Evolutionary conservation across 2,329 filamentous ascomycete species (phyloP).

Genomic region (Aspergillus sergii): DNA sequence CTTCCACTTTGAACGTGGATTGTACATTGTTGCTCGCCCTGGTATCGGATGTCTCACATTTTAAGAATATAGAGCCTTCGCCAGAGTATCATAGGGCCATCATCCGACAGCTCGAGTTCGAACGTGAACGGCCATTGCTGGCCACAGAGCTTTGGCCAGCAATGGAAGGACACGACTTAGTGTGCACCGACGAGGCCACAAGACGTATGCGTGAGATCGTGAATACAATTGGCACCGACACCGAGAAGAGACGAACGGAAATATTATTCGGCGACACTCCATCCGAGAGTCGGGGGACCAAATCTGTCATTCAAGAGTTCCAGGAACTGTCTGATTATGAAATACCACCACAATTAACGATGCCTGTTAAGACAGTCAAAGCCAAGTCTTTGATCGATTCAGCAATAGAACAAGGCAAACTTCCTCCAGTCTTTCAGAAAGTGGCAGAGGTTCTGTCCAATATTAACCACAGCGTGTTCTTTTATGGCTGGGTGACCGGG

Average conservation of each 20-base stretch:
- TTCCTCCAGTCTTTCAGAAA: constrained; percentile 49
- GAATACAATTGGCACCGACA: constrained; percentile 62
- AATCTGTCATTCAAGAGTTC: constrained; percentile 38
- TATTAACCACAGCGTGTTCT: constrained; percentile 70
- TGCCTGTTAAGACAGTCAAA: constrained; percentile 63
- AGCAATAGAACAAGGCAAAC: constrained; percentile 35
- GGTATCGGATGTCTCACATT: constrained; percentile 72
- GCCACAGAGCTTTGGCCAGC: constrained; percentile 65
- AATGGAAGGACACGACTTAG: constrained; percentile 57
- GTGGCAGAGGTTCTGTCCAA: constrained; percentile 55
- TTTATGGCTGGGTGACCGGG: constrained; percentile 68
- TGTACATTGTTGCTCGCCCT: constrained; percentile 71
- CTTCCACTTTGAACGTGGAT: constrained; percentile 50
- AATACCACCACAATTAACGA: constrained; percentile 56
- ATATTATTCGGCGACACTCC: constrained; percentile 59
- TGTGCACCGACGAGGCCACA: constrained; percentile 69
- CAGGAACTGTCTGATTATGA: constrained; percentile 56
- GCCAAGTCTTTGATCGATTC: constrained; percentile 46
- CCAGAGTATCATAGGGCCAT: constrained; percentile 63
- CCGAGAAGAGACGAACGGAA: constrained; percentile 61
- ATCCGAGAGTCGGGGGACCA: constrained; percentile 34
- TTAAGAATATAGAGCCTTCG: constrained; percentile 44
- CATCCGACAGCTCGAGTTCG: constrained; percentile 65
- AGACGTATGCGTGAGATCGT: constrained; percentile 69
- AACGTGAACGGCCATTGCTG: constrained; percentile 63